A percentile compares a stretch with the other conserved stretches of the same genome.
These are phyloP conservation scores for Flaveria bidentis DNA, from an alignment of 129 eudicot species.

Conservation along the genomic window DNA sequence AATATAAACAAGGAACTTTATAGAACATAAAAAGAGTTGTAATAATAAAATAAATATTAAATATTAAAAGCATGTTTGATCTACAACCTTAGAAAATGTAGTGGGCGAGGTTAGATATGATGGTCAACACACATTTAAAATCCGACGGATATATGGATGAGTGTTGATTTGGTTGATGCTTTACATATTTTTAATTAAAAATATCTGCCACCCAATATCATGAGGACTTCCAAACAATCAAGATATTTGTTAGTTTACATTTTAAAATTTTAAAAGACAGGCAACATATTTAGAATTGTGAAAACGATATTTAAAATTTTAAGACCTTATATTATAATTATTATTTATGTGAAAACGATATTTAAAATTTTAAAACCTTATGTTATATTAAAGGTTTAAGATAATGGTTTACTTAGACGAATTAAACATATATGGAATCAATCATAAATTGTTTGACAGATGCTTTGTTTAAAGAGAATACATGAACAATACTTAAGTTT, in stretches of 20 bases:
- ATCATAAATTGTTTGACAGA: too few relatives aligned
- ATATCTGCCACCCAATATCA: slow-evolving; percentile 18
- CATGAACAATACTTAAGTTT: too few relatives aligned
- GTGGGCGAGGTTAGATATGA: slow-evolving; percentile 35
- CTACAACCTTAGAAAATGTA: slow-evolving; percentile 30
- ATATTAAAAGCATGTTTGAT: slow-evolving; percentile 6
- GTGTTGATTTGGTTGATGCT: slow-evolving; percentile 21
- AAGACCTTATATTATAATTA: too few relatives aligned
- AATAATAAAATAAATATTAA: neutral
- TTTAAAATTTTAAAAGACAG: neutral
- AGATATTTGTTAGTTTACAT: slow-evolving; percentile 14
- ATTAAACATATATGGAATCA: too few relatives aligned
- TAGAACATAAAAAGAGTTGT: neutral
- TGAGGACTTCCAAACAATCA: slow-evolving; percentile 17
- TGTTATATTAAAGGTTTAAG: too few relatives aligned
- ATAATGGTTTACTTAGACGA: too few relatives aligned
- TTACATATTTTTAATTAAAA: neutral
- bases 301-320: neutral
- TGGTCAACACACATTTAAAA: slow-evolving; percentile 31
- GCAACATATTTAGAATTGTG: neutral
- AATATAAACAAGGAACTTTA: neutral
- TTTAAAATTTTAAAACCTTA: neutral
- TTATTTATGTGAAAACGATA: neutral
- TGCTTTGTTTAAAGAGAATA: too few relatives aligned
- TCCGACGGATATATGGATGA: slow-evolving; percentile 25